Evolutionary conservation across 345 rosid species (phyloP).

Genomic region (Gossypium sturtianum): DNA sequence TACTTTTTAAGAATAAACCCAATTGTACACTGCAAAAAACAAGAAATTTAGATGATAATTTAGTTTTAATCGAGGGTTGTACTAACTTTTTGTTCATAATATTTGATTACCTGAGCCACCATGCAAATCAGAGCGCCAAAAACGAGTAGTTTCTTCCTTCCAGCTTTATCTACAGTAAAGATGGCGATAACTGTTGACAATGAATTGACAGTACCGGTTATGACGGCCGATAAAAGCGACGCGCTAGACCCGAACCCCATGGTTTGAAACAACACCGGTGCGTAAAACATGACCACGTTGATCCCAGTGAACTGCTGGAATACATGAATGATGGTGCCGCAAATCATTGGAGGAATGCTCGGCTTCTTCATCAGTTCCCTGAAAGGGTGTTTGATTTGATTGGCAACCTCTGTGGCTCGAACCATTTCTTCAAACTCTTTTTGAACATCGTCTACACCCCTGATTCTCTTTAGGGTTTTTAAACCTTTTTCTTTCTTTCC

Average conservation of each 20-base stretch:
- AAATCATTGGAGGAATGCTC: conserved; percentile 45
- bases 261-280: conserved; percentile 49
- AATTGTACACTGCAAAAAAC: neutral
- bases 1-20: neutral
- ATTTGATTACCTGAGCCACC: neutral
- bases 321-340: conserved; percentile 43
- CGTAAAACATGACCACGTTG: conserved; percentile 44
- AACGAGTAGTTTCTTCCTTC: conserved; percentile 36
- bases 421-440: conserved; percentile 43
- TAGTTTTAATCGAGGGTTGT: neutral
- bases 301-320: conserved; percentile 79
- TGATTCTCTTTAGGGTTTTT: conserved; percentile 35
- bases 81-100: neutral
- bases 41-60: neutral
- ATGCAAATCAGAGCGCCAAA: conserved; percentile 31
- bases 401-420: conserved; percentile 40
- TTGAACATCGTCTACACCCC: conserved; percentile 46
- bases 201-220: conserved; percentile 33
- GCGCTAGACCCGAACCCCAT: conserved; percentile 43
- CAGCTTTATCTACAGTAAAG: conserved; percentile 31
- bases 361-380: conserved; percentile 23
- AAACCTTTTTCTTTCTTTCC: conserved; percentile 39
- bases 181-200: conserved; percentile 27
- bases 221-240: conserved; percentile 38
- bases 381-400: conserved; percentile 36